phyloP scores from a whole-genome alignment of 768 basidiomycete genomes.

The Ramaria sp. region DNA sequence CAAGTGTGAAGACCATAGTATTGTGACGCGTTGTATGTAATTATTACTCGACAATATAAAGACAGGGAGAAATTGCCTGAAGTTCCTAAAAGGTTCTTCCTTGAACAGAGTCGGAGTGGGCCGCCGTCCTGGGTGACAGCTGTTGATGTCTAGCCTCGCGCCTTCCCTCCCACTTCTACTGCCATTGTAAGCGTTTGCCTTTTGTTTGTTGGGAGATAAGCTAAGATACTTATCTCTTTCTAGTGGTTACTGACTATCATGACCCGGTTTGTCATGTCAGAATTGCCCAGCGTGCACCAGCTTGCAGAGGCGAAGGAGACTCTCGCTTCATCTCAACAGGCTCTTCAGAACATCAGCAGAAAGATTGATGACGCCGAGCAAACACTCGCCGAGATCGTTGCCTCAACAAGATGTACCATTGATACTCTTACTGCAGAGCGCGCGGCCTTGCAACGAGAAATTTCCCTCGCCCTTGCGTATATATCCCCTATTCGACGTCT shows the following conservation, averaged over 20 bases:
- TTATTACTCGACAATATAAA: no score
- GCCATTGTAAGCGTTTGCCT: not conserved
- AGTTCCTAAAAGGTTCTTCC: no score
- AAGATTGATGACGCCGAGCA: constrained; percentile 46
- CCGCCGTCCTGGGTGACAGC: no score
- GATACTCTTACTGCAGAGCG: constrained; percentile 42
- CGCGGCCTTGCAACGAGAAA: constrained; percentile 34
- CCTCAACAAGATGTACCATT: constrained; percentile 44
- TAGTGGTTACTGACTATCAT: constrained; percentile 13
- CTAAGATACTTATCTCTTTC: not conserved
- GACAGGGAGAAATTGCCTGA: no score
- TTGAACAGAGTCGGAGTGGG: no score
- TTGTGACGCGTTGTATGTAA: no score
- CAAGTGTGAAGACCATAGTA: no score
- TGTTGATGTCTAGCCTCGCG: not conserved
- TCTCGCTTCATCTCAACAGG: constrained; percentile 25
- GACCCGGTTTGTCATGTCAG: constrained; percentile 27
- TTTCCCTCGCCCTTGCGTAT: constrained; percentile 46
- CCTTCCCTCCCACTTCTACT: not conserved
- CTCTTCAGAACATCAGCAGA: constrained; percentile 25
- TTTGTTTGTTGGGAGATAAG: not conserved
- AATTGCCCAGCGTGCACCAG: constrained; percentile 49
- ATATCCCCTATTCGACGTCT: constrained; percentile 63
- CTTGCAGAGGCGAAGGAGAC: constrained; percentile 40
- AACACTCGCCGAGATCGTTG: constrained; percentile 46